Evolutionary conservation across 139 green algal species (phyloP).

Genomic region (Micractinium conductrix): DNA sequence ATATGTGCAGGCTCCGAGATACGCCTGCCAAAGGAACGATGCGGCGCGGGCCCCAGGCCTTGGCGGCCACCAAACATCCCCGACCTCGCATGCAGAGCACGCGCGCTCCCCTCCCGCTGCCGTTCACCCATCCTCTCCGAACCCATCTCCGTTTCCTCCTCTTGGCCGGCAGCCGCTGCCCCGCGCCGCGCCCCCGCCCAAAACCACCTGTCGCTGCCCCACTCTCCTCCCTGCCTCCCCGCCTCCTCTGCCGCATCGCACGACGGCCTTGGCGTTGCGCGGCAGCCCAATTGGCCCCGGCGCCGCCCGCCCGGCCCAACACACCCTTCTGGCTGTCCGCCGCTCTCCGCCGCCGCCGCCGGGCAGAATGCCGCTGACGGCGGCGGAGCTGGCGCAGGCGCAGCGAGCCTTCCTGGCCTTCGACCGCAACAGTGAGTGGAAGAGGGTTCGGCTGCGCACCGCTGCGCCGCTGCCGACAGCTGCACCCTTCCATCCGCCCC

Average conservation of each 20-base stretch:
- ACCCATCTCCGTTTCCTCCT: too few species aligned
- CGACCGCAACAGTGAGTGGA: background rate
- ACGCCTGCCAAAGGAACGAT: constrained; percentile 2
- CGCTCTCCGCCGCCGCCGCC: background rate
- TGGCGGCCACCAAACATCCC: too few species aligned
- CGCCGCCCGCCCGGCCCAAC: too few species aligned
- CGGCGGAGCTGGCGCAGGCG: background rate
- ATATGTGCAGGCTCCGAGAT: background rate
- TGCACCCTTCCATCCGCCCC: background rate
- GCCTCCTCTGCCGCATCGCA: background rate
- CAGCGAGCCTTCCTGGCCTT: constrained; percentile 1
- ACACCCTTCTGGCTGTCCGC: too few species aligned
- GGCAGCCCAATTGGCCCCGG: too few species aligned
- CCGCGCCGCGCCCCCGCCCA: background rate
- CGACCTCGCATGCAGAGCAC: too few species aligned
- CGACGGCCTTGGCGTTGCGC: too few species aligned
- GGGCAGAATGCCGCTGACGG: background rate
- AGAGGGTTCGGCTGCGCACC: too few species aligned
- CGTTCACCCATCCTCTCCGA: too few species aligned
- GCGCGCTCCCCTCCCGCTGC: too few species aligned
- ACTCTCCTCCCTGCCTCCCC: background rate
- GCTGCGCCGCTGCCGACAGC: background rate
- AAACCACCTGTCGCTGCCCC: background rate
- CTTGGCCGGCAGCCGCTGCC: too few species aligned
- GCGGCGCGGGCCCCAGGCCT: background rate